Conservation (phyloP, 208 protist species). For the Acanthamoeba healyi region DNA sequence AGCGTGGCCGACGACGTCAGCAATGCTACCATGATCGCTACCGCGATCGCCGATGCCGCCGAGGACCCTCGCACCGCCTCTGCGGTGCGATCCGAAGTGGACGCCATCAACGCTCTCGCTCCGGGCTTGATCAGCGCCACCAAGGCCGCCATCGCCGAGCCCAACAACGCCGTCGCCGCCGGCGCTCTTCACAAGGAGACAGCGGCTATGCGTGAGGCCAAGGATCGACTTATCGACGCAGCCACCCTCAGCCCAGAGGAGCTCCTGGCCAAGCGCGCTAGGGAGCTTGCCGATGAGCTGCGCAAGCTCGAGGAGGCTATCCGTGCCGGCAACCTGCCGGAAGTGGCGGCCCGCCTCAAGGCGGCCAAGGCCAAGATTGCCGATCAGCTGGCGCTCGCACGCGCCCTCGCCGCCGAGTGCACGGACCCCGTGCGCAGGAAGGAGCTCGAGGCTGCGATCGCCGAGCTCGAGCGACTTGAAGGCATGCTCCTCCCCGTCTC, state of each 20-base stretch:
- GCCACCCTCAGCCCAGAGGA: conserved; percentile 36
- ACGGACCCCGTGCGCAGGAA: conserved; percentile 45
- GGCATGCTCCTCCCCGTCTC: conserved; percentile 29
- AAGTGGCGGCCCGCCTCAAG: conserved; percentile 15
- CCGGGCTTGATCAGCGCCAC: conserved; percentile 39
- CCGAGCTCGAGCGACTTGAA: conserved; percentile 2
- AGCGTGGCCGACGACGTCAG: conserved; percentile 49
- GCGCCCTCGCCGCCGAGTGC: conserved; percentile 37
- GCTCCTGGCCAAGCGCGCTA: conserved; percentile 21
- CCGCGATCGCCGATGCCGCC: conserved; percentile 38
- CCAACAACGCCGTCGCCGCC: conserved; percentile 19
- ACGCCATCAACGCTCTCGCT: conserved; percentile 29
- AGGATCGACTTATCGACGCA: conserved; percentile 40
- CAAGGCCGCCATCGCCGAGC: conserved; percentile 54
- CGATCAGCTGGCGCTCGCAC: conserved; percentile 48
- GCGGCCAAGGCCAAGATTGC: conserved; percentile 37
- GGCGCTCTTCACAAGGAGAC: conserved; percentile 42
- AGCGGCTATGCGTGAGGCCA: conserved; percentile 8
- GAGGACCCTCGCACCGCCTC: conserved; percentile 24
- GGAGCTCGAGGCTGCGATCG: conserved; percentile 52
- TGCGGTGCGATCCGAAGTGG: conserved; percentile 30
- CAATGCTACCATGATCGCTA: conserved; percentile 42
- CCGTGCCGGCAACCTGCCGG: conserved; percentile 3
- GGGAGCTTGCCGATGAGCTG: conserved; percentile 24
- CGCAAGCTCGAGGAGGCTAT: conserved; percentile 15